These are phyloP conservation scores for Fomitopsis pulvina DNA, from an alignment of 768 basidiomycete species.

Conservation along the genomic window DNA sequence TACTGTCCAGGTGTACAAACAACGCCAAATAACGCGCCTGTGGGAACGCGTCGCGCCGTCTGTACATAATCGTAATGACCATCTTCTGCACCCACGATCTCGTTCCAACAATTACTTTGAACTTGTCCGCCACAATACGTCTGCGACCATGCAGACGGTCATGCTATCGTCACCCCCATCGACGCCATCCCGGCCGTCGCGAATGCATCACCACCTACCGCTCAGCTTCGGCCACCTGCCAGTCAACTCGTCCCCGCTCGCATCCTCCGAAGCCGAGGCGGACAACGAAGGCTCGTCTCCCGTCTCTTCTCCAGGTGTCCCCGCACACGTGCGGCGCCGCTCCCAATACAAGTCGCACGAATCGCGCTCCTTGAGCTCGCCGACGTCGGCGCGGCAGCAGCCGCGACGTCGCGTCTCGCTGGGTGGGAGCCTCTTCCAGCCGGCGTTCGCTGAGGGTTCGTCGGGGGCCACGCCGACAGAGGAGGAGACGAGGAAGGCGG, in stretches of 20 bases:
- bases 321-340: conserved; percentile 42
- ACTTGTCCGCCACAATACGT: no score
- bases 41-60: no score
- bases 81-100: no score
- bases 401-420: neutral
- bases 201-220: neutral
- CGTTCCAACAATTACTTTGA: no score
- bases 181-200: neutral
- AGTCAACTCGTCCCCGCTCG: conserved; percentile 43
- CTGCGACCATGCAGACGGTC: neutral
- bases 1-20: no score
- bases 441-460: neutral
- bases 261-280: conserved; percentile 33
- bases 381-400: conserved; percentile 18
- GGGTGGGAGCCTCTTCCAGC: neutral
- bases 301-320: conserved; percentile 39
- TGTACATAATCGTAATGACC: no score
- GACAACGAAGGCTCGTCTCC: conserved; percentile 14
- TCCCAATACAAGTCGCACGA: conserved; percentile 42
- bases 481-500: conserved; percentile 44
- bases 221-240: conserved; percentile 3
- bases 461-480: conserved; percentile 3
- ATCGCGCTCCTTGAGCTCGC: conserved; percentile 25
- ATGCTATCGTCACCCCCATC: neutral
- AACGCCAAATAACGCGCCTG: no score